Conservation (phyloP, 805 yeast genomes). For the Kluyveromyces nonfermentans region DNA sequence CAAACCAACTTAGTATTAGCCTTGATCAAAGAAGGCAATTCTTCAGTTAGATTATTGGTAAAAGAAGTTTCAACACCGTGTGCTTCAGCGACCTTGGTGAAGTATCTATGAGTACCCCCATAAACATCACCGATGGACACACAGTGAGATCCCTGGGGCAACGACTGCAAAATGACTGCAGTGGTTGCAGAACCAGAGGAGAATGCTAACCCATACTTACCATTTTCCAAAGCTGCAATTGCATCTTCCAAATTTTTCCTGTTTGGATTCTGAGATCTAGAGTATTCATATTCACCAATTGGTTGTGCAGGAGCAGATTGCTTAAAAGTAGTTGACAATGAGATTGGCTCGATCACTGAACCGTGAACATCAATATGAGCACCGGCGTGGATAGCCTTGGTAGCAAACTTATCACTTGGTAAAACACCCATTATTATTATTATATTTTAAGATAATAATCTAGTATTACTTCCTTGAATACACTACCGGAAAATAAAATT, state of each 20-base stretch:
- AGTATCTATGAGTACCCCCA: conserved; percentile 88
- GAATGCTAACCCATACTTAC: conserved; percentile 65
- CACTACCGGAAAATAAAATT: too few relatives aligned
- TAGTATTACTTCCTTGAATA: too few relatives aligned
- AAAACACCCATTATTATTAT: conserved; percentile 15
- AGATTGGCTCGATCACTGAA: conserved; percentile 78
- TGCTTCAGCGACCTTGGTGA: conserved; percentile 73
- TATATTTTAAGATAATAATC: too few relatives aligned
- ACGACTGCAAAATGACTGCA: conserved; percentile 62
- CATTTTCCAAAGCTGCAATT: conserved; percentile 71
- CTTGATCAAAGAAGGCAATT: conserved; percentile 46
- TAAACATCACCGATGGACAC: conserved; percentile 78
- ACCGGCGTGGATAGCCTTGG: conserved; percentile 81
- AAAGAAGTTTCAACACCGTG: conserved; percentile 68
- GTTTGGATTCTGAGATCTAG: conserved; percentile 81
- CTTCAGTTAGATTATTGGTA: conserved; percentile 52
- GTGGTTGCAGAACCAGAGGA: conserved; percentile 84
- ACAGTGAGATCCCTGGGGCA: conserved; percentile 65
- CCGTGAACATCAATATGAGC: conserved; percentile 69
- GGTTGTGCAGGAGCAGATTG: conserved; percentile 73
- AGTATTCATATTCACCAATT: conserved; percentile 71
- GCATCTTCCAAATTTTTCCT: conserved; percentile 73
- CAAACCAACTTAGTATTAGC: conserved; percentile 68
- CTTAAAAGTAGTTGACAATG: conserved; percentile 77
- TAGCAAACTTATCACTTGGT: conserved; percentile 46